Evolutionary conservation across 2,329 filamentous ascomycete genomes (phyloP), one percentile per base, ranked within the genome.

Genomic region (Trichophyton rubrum): DNA sequence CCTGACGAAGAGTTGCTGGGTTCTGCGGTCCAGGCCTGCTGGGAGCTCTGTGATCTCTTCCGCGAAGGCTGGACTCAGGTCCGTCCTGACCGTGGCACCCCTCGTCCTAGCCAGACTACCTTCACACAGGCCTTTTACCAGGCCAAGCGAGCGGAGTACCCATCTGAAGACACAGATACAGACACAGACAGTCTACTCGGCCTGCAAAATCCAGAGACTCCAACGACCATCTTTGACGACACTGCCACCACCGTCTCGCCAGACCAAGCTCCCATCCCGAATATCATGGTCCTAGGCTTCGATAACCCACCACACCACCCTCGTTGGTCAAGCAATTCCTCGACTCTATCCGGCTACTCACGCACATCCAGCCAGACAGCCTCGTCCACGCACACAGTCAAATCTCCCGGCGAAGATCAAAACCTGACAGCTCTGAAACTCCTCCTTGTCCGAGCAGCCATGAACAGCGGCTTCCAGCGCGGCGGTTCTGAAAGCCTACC

Each of bases 151-250:
- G 73, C 75, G 35, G 80, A 72, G 6, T 61, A 68, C 35, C 64
- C 67, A 20, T 64, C 66, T 47, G 64, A 66, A 8, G 63, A 67
- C 35, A 65, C 66, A 30, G 64, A 66, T 7, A 68, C 69, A 60
- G 68, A 71, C 68, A 69, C 22, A 64, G 66, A 53, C 35, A 55
- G 51, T 20, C 51, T 55, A 3, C 51, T 55, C 6, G 51, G 51
- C 51, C 57, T 33, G 41, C 49, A 45, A 65, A 73, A 77, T 3
- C 91, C 91, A 0, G 92, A 97, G 74, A 97, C 91, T 0, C 91
- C 91, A 0, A 92, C 92, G 0, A 97, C 91, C 3, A 90, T 96
- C 66, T 96, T 96, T 67, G 92, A 96, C 71, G 91, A 97, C 69
- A 90, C 87, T 0, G 86, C 93, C 68, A 90, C 88, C 0, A 90